Evolutionary conservation across 2,329 filamentous ascomycete genomes (phyloP).

Genomic region (Fusarium nanum): DNA sequence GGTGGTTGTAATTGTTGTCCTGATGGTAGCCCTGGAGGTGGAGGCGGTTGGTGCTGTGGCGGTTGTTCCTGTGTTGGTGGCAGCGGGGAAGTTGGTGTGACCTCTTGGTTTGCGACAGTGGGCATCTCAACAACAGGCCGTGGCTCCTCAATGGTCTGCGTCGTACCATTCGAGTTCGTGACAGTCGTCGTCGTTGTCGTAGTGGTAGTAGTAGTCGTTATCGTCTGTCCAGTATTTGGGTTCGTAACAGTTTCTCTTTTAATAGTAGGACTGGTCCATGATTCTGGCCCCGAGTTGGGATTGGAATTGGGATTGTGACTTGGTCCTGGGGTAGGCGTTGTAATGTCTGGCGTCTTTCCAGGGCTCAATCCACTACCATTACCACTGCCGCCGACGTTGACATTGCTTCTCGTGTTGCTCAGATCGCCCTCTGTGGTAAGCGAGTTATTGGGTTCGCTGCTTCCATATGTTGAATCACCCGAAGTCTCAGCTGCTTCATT

Average conservation of each 20-base stretch:
- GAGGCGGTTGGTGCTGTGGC: conserved; percentile 1
- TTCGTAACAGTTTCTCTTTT: conserved; percentile 29
- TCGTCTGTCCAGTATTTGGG: conserved; percentile 42
- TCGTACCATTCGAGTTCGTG: conserved; percentile 41
- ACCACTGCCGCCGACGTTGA: neutral
- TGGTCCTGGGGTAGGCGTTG: conserved; percentile 7
- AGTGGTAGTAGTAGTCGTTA: conserved; percentile 39
- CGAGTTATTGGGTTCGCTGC: conserved; percentile 42
- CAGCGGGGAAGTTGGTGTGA: conserved; percentile 11
- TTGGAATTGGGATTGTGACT: conserved; percentile 15
- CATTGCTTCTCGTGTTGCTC: conserved; percentile 21
- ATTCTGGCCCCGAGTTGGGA: conserved; percentile 22
- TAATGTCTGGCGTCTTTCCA: conserved; percentile 10
- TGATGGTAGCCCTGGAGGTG: neutral
- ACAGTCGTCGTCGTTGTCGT: conserved; percentile 49
- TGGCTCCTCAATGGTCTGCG: conserved; percentile 38
- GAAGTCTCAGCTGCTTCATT: conserved; percentile 14
- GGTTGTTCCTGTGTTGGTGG: neutral
- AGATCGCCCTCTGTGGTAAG: conserved; percentile 38
- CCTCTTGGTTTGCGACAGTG: conserved; percentile 29
- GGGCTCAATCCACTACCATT: conserved; percentile 12
- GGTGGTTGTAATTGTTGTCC: conserved; percentile 3
- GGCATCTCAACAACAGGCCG: conserved; percentile 31
- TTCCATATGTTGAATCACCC: conserved; percentile 41
- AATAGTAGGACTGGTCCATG: conserved; percentile 20